Conservation (phyloP, 2,329 filamentous ascomycete species). For the Monosporascus sp. region DNA sequence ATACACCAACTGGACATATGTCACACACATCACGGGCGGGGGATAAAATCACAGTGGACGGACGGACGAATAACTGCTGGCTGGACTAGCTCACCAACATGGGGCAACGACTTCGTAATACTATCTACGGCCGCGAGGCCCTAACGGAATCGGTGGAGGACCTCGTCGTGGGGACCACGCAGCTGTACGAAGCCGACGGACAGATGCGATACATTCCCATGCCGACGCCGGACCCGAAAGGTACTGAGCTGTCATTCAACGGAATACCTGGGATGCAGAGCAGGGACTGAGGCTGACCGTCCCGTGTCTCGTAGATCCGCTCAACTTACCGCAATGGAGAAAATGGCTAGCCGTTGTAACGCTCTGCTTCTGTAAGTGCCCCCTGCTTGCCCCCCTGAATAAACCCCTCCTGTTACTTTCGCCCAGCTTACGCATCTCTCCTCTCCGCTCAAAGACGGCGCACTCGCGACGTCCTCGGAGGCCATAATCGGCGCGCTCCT, state of each 20-base stretch:
- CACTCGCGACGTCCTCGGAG: conserved; percentile 22
- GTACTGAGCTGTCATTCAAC: conserved; percentile 2
- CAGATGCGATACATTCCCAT: background rate
- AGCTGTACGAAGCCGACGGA: background rate
- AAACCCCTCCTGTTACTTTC: too few species aligned
- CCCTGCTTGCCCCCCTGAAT: background rate
- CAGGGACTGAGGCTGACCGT: background rate
- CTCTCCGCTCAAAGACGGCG: conserved; percentile 15
- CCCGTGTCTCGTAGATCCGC: conserved; percentile 18
- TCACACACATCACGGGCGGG: too few species aligned
- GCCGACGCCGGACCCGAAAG: conserved; percentile 27
- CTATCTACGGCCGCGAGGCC: background rate
- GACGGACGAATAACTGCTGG: background rate
- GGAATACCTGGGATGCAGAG: too few species aligned
- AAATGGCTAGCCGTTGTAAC: conserved; percentile 26
- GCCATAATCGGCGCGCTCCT: conserved; percentile 25
- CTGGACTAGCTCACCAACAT: background rate
- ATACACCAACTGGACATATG: too few species aligned
- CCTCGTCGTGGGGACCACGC: background rate
- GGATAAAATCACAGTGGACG: too few species aligned
- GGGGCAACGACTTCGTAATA: background rate
- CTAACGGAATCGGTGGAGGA: background rate
- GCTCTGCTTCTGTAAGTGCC: conserved; percentile 25
- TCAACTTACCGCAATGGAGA: conserved; percentile 26
- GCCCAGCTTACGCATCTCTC: background rate